A percentile compares a stretch with the other conserved stretches of the same genome.
Evolutionary conservation across 345 rosid genomes (phyloP).

Genomic region (Cardiospermum halicacabum): DNA sequence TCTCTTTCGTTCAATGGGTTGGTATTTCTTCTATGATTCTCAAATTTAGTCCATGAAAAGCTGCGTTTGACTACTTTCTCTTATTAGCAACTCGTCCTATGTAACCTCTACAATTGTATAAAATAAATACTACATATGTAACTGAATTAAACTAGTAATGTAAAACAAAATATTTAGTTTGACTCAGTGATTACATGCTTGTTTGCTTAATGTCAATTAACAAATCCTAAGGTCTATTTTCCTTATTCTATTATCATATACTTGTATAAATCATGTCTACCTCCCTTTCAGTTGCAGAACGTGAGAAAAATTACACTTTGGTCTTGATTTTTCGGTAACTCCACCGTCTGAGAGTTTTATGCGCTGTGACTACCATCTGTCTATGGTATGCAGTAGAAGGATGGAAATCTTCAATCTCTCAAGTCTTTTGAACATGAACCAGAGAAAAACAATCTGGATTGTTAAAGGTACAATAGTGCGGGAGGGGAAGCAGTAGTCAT

Average conservation of each 20-base stretch:
- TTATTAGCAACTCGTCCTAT: conserved; percentile 48
- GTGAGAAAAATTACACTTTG: conserved; percentile 49
- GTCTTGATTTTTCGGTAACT: conserved; percentile 59
- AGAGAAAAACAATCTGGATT: conserved; percentile 74
- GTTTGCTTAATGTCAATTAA: not conserved
- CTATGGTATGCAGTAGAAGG: conserved; percentile 61
- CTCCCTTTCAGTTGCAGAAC: conserved; percentile 39
- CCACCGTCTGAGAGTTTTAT: conserved; percentile 82
- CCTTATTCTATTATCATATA: conserved; percentile 7
- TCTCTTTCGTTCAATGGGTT: conserved; percentile 45
- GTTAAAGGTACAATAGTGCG: conserved; percentile 54
- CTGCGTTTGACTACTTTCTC: conserved; percentile 58
- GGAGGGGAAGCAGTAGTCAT: conserved; percentile 38
- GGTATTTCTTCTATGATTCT: conserved; percentile 28
- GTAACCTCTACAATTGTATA: conserved; percentile 39
- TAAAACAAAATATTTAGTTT: no score
- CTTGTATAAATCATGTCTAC: conserved; percentile 61
- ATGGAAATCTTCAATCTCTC: conserved; percentile 47
- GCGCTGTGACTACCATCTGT: conserved; percentile 70
- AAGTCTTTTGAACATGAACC: conserved; percentile 60
- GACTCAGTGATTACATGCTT: not conserved
- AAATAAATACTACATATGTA: no score
- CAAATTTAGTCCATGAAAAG: conserved; percentile 46
- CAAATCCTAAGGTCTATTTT: not conserved
- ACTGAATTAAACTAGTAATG: no score